A percentile compares a stretch with the other conserved stretches of the same genome.
Conservation (phyloP, 345 rosid genomes). For the Boechera divaricarpa region DNA sequence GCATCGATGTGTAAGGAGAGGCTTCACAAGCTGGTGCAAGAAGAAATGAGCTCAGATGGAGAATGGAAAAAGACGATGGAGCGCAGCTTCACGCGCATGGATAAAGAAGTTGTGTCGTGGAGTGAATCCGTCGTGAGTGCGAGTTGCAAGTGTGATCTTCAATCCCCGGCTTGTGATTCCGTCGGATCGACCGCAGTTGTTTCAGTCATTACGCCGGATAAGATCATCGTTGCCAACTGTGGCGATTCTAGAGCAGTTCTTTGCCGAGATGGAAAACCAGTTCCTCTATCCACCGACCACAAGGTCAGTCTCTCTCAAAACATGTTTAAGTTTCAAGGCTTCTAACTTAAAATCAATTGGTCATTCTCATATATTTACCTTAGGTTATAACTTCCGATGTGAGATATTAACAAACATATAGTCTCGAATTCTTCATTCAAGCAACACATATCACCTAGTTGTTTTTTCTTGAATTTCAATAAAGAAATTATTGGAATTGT, state of each 20-base stretch:
- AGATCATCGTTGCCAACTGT: slow-evolving; percentile 76
- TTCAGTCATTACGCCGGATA: slow-evolving; percentile 63
- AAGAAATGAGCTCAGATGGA: slow-evolving; percentile 37
- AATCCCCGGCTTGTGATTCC: slow-evolving; percentile 62
- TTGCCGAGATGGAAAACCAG: slow-evolving; percentile 68
- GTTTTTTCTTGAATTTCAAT: neutral
- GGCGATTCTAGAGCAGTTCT: slow-evolving; percentile 93
- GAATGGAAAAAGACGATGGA: slow-evolving; percentile 59
- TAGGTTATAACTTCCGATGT: too few species aligned
- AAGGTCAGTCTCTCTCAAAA: slow-evolving; percentile 51
- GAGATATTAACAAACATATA: too few species aligned
- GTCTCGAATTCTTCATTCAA: too few species aligned
- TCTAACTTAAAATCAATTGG: too few species aligned
- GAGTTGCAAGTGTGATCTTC: slow-evolving; percentile 67
- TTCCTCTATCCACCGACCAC: slow-evolving; percentile 79
- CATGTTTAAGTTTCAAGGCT: neutral
- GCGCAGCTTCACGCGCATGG: slow-evolving; percentile 70
- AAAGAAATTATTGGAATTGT: neutral
- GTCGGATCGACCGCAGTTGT: slow-evolving; percentile 93
- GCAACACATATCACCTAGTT: neutral
- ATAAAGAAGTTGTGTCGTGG: slow-evolving; percentile 49
- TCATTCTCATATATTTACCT: too few species aligned
- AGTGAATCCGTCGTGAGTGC: slow-evolving; percentile 21
- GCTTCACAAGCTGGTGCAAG: slow-evolving; percentile 65
- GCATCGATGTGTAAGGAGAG: slow-evolving; percentile 64